A percentile compares a stretch with the other conserved stretches of the same genome.
phyloP scores from a whole-genome alignment of 2,329 filamentous ascomycete genomes.

The Dothidotthia symphoricarpi region DNA sequence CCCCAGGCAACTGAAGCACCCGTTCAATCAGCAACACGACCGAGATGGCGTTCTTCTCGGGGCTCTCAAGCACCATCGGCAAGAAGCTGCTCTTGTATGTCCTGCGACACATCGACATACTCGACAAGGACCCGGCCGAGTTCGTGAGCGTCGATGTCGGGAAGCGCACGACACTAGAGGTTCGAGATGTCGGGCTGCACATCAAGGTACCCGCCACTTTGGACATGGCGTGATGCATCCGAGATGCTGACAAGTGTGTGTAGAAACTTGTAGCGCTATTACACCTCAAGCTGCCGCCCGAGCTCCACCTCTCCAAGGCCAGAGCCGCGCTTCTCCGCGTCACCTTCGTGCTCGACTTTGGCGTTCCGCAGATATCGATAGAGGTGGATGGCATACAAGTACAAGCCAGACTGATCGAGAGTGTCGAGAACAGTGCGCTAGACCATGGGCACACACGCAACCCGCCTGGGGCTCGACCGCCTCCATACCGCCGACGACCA shows the following conservation, averaged over 20 bases:
- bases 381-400: slow-evolving; percentile 81
- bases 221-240: too few relatives aligned
- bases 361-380: slow-evolving; percentile 76
- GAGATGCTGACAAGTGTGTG: slow-evolving; percentile 15
- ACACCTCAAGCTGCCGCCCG: slow-evolving; percentile 63
- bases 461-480: slow-evolving; percentile 8
- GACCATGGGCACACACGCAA: slow-evolving; percentile 5
- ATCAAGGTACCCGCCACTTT: slow-evolving; percentile 57
- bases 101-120: slow-evolving; percentile 75
- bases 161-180: slow-evolving; percentile 76
- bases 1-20: slow-evolving; percentile 15
- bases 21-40: slow-evolving; percentile 8
- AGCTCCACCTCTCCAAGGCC: slow-evolving; percentile 70
- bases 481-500: slow-evolving; percentile 3
- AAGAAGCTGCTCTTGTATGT: slow-evolving; percentile 87
- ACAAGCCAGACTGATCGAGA: slow-evolving; percentile 43
- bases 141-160: slow-evolving; percentile 84
- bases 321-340: slow-evolving; percentile 73
- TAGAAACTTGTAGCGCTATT: slow-evolving; percentile 78
- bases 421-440: slow-evolving; percentile 6
- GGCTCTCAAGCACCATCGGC: slow-evolving; percentile 76
- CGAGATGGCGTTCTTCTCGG: slow-evolving; percentile 61
- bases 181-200: slow-evolving; percentile 80
- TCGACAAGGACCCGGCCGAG: slow-evolving; percentile 84
- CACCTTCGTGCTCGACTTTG: slow-evolving; percentile 84